A percentile compares a stretch with the other conserved stretches of the same genome.
Conservation (phyloP, 345 rosid genomes). For the Citrus cavaleriei region DNA sequence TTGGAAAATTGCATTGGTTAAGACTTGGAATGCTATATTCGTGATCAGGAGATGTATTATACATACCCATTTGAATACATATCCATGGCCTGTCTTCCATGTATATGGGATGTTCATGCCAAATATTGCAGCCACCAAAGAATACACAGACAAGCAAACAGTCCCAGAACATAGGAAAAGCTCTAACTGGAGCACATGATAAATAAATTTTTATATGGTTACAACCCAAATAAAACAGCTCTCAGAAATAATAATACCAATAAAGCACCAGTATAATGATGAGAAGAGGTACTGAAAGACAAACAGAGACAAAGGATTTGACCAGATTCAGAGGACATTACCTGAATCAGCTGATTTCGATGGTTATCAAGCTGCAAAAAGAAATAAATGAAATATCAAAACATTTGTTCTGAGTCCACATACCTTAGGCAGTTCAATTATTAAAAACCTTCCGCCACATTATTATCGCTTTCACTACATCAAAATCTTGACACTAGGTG, state of each 20-base stretch:
- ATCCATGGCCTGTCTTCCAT: constrained; percentile 39
- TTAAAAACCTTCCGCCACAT: neutral
- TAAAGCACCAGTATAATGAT: neutral
- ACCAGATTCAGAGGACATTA: constrained; percentile 8
- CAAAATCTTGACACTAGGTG: neutral
- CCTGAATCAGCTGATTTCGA: constrained; percentile 80
- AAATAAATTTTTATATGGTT: neutral
- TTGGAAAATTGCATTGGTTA: neutral
- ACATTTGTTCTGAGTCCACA: neutral
- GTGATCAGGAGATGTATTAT: neutral
- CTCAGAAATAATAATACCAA: too few species aligned
- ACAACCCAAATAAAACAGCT: neutral
- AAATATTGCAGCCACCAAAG: constrained; percentile 48
- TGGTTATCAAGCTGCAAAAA: constrained; percentile 63
- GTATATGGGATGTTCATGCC: constrained; percentile 50
- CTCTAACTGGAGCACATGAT: constrained; percentile 29
- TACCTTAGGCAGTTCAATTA: neutral
- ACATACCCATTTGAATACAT: constrained; percentile 55
- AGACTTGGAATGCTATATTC: neutral
- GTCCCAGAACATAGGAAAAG: constrained; percentile 53
- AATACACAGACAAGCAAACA: constrained; percentile 42
- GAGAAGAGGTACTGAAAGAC: neutral
- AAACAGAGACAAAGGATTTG: neutral
- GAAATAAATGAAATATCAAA: constrained; percentile 4
- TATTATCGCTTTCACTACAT: neutral